Conservation (phyloP, 2,329 filamentous ascomycete species). For the Simplicillium aogashimaense region DNA sequence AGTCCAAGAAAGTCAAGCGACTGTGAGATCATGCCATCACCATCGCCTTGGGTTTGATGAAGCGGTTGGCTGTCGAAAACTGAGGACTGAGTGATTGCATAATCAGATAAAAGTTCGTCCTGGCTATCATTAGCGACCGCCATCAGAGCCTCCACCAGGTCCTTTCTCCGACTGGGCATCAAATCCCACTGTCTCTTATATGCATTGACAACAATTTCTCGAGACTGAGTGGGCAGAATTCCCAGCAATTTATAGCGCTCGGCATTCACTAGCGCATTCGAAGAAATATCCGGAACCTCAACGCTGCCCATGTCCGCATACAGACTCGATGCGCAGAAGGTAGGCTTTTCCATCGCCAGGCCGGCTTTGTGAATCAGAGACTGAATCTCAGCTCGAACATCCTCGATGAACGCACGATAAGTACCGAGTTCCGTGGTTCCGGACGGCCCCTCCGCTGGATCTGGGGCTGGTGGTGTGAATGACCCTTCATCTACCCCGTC, state of each 20-base stretch:
- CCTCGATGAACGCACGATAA: constrained; percentile 37
- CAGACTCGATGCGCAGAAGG: constrained; percentile 19
- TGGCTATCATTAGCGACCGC: constrained; percentile 22
- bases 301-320: constrained; percentile 20
- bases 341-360: constrained; percentile 17
- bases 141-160: constrained; percentile 21
- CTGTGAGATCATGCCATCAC: constrained; percentile 19
- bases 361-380: constrained; percentile 26
- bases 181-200: constrained; percentile 30
- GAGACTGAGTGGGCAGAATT: constrained; percentile 23
- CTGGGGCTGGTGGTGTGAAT: constrained; percentile 23
- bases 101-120: constrained; percentile 24
- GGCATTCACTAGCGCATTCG: constrained; percentile 18
- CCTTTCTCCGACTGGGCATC: constrained; percentile 16
- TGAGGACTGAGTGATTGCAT: constrained; percentile 26
- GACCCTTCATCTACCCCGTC: constrained; percentile 28
- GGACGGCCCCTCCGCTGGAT: constrained; percentile 20
- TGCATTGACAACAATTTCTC: constrained; percentile 25
- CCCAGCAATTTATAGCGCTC: constrained; percentile 25
- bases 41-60: constrained; percentile 15
- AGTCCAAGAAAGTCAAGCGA: constrained; percentile 24
- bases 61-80: constrained; percentile 26
- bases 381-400: constrained; percentile 38
- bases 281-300: constrained; percentile 17
- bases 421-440: constrained; percentile 27